A percentile compares a stretch with the other conserved stretches of the same genome.
phyloP scores from a whole-genome alignment of 2,329 filamentous ascomycete genomes.

The Cladosporium velox region DNA sequence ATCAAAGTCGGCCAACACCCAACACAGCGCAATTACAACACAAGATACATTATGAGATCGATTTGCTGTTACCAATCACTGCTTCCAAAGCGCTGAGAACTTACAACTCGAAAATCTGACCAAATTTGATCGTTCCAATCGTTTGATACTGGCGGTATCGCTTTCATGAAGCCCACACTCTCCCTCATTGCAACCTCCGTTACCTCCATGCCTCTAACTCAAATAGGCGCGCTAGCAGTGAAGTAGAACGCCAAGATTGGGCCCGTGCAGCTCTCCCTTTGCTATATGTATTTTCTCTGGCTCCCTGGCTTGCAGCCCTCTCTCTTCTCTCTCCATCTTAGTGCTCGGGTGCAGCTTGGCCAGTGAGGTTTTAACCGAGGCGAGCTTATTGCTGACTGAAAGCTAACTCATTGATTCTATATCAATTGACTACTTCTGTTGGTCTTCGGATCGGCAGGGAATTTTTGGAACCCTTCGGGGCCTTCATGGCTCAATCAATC shows the following conservation, averaged over 20 bases:
- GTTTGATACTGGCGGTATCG: background rate
- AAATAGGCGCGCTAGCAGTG: background rate
- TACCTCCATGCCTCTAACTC: background rate
- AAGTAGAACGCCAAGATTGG: background rate
- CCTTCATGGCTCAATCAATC: background rate
- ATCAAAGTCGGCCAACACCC: background rate
- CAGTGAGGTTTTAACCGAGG: background rate
- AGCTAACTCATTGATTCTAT: background rate
- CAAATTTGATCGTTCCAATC: background rate
- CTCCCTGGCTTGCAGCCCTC: background rate
- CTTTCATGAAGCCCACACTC: background rate
- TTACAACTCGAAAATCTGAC: background rate
- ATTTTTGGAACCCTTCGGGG: background rate
- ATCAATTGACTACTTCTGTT: background rate
- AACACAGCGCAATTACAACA: background rate
- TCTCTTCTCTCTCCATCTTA: background rate
- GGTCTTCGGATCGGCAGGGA: background rate
- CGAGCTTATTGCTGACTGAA: background rate
- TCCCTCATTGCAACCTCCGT: background rate
- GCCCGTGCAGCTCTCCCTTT: background rate
- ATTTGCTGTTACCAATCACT: background rate
- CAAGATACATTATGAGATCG: background rate
- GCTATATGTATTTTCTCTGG: background rate
- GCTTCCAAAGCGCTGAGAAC: background rate
- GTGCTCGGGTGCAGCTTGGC: background rate